Conservation (phyloP, 1,284 basidiomycete genomes). For the Pseudozyma sp. region DNA sequence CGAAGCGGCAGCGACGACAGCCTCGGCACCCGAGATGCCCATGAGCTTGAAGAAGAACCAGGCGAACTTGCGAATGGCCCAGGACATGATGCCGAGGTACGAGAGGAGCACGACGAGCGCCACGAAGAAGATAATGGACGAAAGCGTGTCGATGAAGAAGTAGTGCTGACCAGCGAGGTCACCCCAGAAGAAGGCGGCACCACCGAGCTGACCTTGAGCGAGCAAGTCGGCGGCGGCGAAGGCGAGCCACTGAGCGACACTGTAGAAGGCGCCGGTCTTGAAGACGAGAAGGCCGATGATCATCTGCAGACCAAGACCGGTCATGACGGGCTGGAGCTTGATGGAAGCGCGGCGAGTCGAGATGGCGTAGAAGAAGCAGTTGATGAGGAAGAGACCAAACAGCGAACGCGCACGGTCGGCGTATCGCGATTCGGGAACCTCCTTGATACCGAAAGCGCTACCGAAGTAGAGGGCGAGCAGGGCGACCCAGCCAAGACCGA, state of each 20-base stretch:
- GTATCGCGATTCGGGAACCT: slow-evolving; percentile 48
- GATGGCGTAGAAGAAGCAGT: slow-evolving; percentile 53
- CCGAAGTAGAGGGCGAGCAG: slow-evolving; percentile 60
- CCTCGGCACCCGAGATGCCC: slow-evolving; percentile 80
- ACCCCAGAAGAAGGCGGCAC: slow-evolving; percentile 64
- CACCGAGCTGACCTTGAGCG: slow-evolving; percentile 56
- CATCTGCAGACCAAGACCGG: slow-evolving; percentile 63
- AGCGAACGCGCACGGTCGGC: slow-evolving; percentile 56
- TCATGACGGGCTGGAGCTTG: slow-evolving; percentile 56
- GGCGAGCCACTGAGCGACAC: slow-evolving; percentile 60
- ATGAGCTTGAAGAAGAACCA: slow-evolving; percentile 92
- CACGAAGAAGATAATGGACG: slow-evolving; percentile 76
- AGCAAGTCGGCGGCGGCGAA: slow-evolving; percentile 60
- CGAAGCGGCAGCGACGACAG: slow-evolving; percentile 88
- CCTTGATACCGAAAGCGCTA: slow-evolving; percentile 59
- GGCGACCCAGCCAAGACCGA: slow-evolving; percentile 54
- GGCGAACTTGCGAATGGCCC: slow-evolving; percentile 72
- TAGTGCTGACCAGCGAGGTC: slow-evolving; percentile 43
- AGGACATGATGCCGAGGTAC: slow-evolving; percentile 66
- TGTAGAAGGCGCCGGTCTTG: slow-evolving; percentile 61
- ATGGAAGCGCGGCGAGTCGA: slow-evolving; percentile 51
- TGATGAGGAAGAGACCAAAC: slow-evolving; percentile 60
- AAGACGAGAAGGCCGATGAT: slow-evolving; percentile 65
- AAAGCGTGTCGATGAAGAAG: slow-evolving; percentile 70
- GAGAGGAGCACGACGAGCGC: slow-evolving; percentile 75